Evolutionary conservation across 371 early-diverging fungal genomes (phyloP).

Genomic region (Mortierella sp.): DNA sequence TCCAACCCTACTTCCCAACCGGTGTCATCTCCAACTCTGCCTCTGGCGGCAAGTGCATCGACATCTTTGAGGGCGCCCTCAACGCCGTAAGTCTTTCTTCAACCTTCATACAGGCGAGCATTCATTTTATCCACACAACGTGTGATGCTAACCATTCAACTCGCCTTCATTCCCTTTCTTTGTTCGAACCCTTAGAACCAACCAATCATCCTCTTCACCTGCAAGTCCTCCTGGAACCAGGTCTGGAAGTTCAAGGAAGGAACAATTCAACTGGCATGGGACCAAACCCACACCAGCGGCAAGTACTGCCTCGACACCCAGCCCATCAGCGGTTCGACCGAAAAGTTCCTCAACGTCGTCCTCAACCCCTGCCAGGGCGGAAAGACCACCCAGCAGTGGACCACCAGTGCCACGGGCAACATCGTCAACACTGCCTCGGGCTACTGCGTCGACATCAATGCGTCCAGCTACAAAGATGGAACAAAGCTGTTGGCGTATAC

Average conservation of each 20-base stretch:
- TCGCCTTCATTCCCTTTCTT: background rate
- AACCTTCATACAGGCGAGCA: background rate
- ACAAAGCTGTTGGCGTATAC: constrained; percentile 26
- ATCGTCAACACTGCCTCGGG: constrained; percentile 32
- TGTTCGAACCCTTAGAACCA: constrained; percentile 27
- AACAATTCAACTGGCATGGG: constrained; percentile 45
- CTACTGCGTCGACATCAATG: constrained; percentile 42
- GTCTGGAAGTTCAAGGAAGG: constrained; percentile 57
- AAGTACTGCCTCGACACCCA: constrained; percentile 43
- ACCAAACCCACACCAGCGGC: constrained; percentile 29
- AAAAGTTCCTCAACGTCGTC: constrained; percentile 24
- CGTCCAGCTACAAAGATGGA: constrained; percentile 23
- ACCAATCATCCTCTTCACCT: constrained; percentile 36
- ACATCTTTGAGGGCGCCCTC: constrained; percentile 18
- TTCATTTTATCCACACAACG: background rate
- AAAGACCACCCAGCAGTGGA: constrained; percentile 37
- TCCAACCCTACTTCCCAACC: constrained; percentile 52
- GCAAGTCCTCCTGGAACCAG: constrained; percentile 38
- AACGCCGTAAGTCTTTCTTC: constrained; percentile 30
- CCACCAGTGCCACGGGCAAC: constrained; percentile 44
- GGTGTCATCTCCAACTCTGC: constrained; percentile 40
- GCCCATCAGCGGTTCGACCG: constrained; percentile 3
- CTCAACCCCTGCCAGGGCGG: constrained; percentile 40
- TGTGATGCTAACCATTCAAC: background rate
- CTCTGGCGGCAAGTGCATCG: constrained; percentile 42